Evolutionary conservation across 306 rosid genomes (phyloP), one percentile per base, ranked within the genome.

Genomic region (Quercus bicolor): DNA sequence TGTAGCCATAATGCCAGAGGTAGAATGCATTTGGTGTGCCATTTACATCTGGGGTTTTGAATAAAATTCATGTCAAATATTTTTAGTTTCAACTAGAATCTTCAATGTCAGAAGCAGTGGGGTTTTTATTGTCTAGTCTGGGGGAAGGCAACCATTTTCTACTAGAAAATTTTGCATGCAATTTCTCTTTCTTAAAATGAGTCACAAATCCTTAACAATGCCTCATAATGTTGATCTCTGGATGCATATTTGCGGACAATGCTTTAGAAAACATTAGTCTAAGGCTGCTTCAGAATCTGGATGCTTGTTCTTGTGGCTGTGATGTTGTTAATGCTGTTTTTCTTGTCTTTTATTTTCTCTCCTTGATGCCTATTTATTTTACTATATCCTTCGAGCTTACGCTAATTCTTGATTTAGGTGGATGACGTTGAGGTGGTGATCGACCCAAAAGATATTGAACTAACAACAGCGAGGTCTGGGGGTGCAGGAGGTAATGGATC

Each of bases 1-100:
- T 23, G 97, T 95, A 77, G 99, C 99, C 61, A 95, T 95, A 83
- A 95, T 95, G 99, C 99, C 99, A 31, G 98, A 93, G 99, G 99
- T 95, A 88, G 82, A 74, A 80, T 75, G 31, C 64, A 66, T 74
- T 77, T 78, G 24, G 55, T 60, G 81, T 31, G 59, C 73, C 72
- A 66, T 5, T 21, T 37, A 65, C 28, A n/a, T 83, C 29, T 81
- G 61, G 76, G 26, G 52, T 26, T 48, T 3, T 8, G 40, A 66
- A 66, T 45, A 23, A 34, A 7, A 66, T 66, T 66, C 37, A 66
- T 26, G 9, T 33, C 18, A 34, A 66, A 19, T 3, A 2, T 16
- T 16, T 33, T 66, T 34, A 33, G 16, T 6, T 34, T 34, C 20
- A 34, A 66, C 52, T 66, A 4, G 72, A 34, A 19, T 66, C 24